phyloP scores from a whole-genome alignment of 805 yeast species.

The Isabelozyma gotoi region DNA sequence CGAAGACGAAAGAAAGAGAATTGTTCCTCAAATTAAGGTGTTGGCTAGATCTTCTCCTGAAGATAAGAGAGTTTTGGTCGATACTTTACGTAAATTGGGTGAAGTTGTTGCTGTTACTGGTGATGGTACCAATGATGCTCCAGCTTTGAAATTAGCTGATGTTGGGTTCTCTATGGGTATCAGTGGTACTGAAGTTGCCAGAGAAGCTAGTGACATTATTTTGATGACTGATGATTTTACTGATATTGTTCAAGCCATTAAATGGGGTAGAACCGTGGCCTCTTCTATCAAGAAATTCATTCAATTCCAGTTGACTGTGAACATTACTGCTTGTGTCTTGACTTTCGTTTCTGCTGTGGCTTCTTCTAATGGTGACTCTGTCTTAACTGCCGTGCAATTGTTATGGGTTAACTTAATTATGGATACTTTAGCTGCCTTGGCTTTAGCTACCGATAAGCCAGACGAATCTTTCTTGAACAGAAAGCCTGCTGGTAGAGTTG shows the following conservation, averaged over 20 bases:
- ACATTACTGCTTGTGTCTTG: constrained; percentile 91
- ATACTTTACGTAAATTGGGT: constrained; percentile 71
- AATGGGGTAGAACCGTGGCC: constrained; percentile 98
- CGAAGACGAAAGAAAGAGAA: constrained; percentile 50
- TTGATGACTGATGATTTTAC: constrained; percentile 93
- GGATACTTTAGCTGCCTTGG: constrained; percentile 98
- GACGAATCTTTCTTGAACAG: constrained; percentile 75
- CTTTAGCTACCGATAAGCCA: constrained; percentile 96
- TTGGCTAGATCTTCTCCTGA: constrained; percentile 95
- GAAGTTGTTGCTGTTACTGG: constrained; percentile 99
- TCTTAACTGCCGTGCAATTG: constrained; percentile 93
- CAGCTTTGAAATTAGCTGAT: constrained; percentile 95
- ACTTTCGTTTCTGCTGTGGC: constrained; percentile 95
- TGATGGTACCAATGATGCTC: constrained; percentile 98
- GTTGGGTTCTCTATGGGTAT: constrained; percentile 99
- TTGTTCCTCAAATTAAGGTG: constrained; percentile 78
- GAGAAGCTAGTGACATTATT: constrained; percentile 93
- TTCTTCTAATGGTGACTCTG: constrained; percentile 74
- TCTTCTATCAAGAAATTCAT: constrained; percentile 92
- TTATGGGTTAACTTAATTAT: constrained; percentile 96
- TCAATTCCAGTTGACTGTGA: constrained; percentile 95
- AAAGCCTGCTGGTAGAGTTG: constrained; percentile 79
- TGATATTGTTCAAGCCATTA: constrained; percentile 93
- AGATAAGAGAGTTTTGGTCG: constrained; percentile 86
- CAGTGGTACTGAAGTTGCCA: constrained; percentile 97